Evolutionary conservation across 2,329 filamentous ascomycete species (phyloP), one percentile per base, ranked within the genome.

Genomic region (Talaromyces sp.): DNA sequence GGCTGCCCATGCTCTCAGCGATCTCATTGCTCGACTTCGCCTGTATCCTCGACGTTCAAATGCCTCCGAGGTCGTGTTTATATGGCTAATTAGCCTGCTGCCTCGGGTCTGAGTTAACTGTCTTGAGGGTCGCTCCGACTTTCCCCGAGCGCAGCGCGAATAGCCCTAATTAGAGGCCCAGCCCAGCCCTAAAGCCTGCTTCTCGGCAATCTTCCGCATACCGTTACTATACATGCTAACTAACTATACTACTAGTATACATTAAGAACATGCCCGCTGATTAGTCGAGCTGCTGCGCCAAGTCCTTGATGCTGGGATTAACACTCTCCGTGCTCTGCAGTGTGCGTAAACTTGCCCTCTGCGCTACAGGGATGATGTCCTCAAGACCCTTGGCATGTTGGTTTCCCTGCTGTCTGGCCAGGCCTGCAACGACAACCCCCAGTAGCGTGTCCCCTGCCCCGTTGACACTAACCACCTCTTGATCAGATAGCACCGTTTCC

Each of bases 391-490:
- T 87, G 76, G 85, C 72, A 63, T 27, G 18, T 5, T 73, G 18
- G 52, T 68, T 65, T 23, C 23, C 23, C 54, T 67, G 61, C 30
- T 72, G 82, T 68, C 82, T 84, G 0, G 87, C 87, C 66, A 98
- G 73, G 0, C 90, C 91, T 1, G 92, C 89, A n/a, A 96, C 80
- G 61, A 97, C 68, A 14, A 92, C 89, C 0, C 94, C 95, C 8
- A 96, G 81, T 73, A 98, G 93, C 0, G 95, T 97, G 76, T 99
- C 95, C 0, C 95, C 95, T 2, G 92, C 92, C 0, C 94, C 95
- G 73, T 98, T 98, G 9, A 98, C 94, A 54, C 92, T 96, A 1
- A 94, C 87, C 1, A 96, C 82, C 30, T 95, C 86, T 23, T 83
- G 77, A 0, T 79, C 75, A 2, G 68, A 62, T 5, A 96, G 82